Percentiles rank a stretch among this genome's conserved stretches.
These are phyloP conservation scores for Pelargonium australe DNA, from an alignment of 441 rosid genomes.

Conservation along the genomic window DNA sequence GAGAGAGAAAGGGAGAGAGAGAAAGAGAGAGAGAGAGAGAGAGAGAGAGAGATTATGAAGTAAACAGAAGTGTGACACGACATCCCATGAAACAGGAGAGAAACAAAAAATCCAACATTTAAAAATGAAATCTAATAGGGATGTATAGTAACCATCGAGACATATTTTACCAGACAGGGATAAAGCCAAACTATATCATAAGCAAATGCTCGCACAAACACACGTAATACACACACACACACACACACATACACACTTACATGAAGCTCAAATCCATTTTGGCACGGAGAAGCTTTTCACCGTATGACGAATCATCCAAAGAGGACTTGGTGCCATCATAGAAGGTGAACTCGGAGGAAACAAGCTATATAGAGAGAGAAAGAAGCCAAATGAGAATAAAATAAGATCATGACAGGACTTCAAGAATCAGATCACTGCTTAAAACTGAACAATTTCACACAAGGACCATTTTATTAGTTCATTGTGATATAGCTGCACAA, in stretches of 20 bases:
- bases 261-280: conserved; percentile 96
- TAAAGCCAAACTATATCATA: background rate
- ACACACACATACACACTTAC: conserved; percentile 38
- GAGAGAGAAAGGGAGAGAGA: too few relatives aligned
- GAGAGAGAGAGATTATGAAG: too few relatives aligned
- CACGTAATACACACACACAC: too few relatives aligned
- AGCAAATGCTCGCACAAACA: background rate
- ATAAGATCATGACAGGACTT: conserved; percentile 8
- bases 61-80: too few relatives aligned
- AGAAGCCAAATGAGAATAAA: conserved; percentile 10
- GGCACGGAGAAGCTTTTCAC: conserved; percentile 93
- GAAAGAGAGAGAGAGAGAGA: too few relatives aligned
- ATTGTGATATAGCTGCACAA: background rate
- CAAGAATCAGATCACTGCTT: conserved; percentile 13
- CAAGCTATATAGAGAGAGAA: conserved; percentile 48
- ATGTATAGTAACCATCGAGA: background rate
- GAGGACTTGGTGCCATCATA: conserved; percentile 92
- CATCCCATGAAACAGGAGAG: too few relatives aligned
- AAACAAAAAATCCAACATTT: too few relatives aligned
- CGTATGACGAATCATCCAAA: conserved; percentile 67
- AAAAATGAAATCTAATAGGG: background rate
- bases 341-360: conserved; percentile 95
- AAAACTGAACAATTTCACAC: background rate
- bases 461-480: background rate
- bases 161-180: background rate